Evolutionary conservation across 2,329 filamentous ascomycete genomes (phyloP), one percentile per base, ranked within the genome.

Genomic region (Coleophoma cylindrospora): DNA sequence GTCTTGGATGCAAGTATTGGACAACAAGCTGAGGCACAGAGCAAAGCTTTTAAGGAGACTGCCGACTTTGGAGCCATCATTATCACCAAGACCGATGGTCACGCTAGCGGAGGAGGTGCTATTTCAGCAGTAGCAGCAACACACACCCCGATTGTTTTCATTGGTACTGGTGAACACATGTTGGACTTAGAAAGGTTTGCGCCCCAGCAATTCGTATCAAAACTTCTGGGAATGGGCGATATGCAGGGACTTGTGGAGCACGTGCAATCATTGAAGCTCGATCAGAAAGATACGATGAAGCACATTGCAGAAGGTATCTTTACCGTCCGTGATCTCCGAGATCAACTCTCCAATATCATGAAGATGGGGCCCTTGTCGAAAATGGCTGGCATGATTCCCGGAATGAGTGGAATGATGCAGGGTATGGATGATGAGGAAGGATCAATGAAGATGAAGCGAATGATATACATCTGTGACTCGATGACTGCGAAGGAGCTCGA

Each of bases 231-330:
- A 46, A 97, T 97, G 91, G 94, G 94, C 43, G 94, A 99, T 63
- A 95, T 99, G 77, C 86, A 89, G 22, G 92, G 94, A 0, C 72
- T 99, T 33, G 89, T 99, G 11, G 94, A 99, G 70, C 94, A 99
- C 66, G 94, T 99, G 1, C 94, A 99, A 67, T 89, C 87, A 33
- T 80, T 99, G 47, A 96, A 95, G 67, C 81, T 96, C 45, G 91
- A 97, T 69, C 94, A 96, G 59, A 97, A 99, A 71, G 92, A 97
- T 63, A 97, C 94, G 3, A 96, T 99, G 79, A 99, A 99, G 75
- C 92, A 99, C 73, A 95, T 99, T 58, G 87, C 90, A 7, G 92
- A 96, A 64, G 94, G 94, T 50, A 91, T 96, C 56, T 99, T 97
- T 70, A 96, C 94, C 0, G 81, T 99, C 34, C 87, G 94, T 49